phyloP scores from a whole-genome alignment of 805 yeast species.

The Dipodascus geniculatus region DNA sequence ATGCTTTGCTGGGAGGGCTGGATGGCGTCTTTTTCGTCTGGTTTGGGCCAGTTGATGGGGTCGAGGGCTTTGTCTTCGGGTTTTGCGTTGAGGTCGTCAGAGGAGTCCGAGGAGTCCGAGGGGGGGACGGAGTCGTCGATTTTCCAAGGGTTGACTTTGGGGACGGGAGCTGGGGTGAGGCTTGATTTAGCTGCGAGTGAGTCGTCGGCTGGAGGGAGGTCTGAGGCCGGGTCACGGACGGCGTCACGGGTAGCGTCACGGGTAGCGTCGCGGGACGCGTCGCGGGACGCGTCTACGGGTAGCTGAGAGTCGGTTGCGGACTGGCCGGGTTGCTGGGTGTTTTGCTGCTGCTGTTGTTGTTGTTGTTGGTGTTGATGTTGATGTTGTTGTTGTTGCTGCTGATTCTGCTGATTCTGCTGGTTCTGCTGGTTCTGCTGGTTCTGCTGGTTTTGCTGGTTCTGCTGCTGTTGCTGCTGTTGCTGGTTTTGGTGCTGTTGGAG shows the following conservation, averaged over 20 bases:
- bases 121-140: conserved; percentile 11
- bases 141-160: conserved; percentile 54
- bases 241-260: conserved; percentile 4
- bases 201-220: conserved; percentile 10
- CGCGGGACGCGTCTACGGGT: background rate
- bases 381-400: background rate
- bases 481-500: conserved; percentile 5
- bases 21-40: conserved; percentile 19
- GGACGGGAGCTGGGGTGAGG: conserved; percentile 57
- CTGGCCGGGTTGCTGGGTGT: background rate
- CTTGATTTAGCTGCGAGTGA: conserved; percentile 14
- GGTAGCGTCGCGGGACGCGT: conserved; percentile 2
- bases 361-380: no score
- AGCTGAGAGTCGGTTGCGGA: no score
- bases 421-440: no score
- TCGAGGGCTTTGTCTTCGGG: conserved; percentile 9
- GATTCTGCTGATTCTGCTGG: no score
- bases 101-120: conserved; percentile 7
- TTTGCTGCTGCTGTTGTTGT: background rate
- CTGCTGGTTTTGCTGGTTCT: no score
- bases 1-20: conserved; percentile 10
- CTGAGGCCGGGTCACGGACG: background rate
- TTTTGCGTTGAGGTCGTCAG: conserved; percentile 3
- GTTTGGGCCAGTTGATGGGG: conserved; percentile 17
- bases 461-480: no score